Percentiles rank a stretch among this genome's conserved stretches.
Evolutionary conservation across 495 filamentous ascomycete genomes (phyloP).

Genomic region (Lasiosphaeriaceae sp.): DNA sequence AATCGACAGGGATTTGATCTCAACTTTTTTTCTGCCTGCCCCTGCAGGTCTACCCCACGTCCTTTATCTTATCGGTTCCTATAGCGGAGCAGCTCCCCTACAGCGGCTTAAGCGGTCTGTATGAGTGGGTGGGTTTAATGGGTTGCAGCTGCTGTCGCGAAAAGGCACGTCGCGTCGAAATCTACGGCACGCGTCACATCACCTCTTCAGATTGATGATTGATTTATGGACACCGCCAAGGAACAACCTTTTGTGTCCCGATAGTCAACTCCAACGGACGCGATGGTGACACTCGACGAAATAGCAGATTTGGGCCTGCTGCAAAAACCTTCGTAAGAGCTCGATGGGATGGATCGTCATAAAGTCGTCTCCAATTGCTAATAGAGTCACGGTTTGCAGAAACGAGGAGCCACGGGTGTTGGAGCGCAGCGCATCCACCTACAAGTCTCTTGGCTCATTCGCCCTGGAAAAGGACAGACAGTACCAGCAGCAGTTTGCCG

Average conservation of each 20-base stretch:
- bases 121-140: no score
- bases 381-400: constrained; percentile 27
- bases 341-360: no score
- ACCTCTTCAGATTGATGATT: no score
- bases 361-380: no score
- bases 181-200: constrained; percentile 10
- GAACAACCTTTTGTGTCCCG: background rate
- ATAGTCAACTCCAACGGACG: background rate
- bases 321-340: constrained; percentile 28
- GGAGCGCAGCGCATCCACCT: constrained; percentile 54
- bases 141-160: constrained; percentile 3
- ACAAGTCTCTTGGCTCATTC: constrained; percentile 73
- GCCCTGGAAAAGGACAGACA: constrained; percentile 65
- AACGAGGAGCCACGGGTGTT: constrained; percentile 32
- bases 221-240: background rate
- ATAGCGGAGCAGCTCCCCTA: constrained; percentile 17
- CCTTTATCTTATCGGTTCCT: constrained; percentile 29
- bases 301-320: constrained; percentile 22
- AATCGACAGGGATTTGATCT: constrained; percentile 10
- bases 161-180: constrained; percentile 13
- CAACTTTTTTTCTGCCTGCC: constrained; percentile 23
- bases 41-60: constrained; percentile 20
- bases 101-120: constrained; percentile 3
- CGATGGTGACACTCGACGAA: constrained; percentile 33
- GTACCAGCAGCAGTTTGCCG: constrained; percentile 93